Base-by-base conservation (phyloP, 2,329 filamentous ascomycete genomes). In the Aspergillus ustus region DNA sequence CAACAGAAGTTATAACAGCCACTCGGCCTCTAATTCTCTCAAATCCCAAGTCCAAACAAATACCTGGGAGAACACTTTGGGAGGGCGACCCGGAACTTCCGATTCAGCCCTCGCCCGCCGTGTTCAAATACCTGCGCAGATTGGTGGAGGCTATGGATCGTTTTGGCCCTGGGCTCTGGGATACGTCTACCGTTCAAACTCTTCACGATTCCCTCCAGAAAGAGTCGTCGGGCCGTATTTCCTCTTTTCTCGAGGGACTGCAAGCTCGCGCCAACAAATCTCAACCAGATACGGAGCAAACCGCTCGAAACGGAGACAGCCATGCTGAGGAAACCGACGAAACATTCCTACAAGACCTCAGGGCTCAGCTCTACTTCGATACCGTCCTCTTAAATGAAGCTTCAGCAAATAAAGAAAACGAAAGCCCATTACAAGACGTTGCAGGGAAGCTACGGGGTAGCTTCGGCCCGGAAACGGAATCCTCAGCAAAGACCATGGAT, bases 121-220 rank as follows among this genome's bases (percentile, higher is more conserved):
- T 87, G 0, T 96, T 96, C 72, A 85, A 84, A 62, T 88, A 96
- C 58, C 71, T 97, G 52, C 86, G 87, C 25, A 82, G 82, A 49
- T 72, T 96, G 29, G 85, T 86, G 4, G 78, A 80, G 51, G 81
- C 83, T 5, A 96, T 97, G 92, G 84, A 84, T 3, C 80, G 83
- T 13, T 80, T 85, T 3, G 93, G 93, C 0, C 81, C 85, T 50
- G 94, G 97, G 73, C 76, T 97, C 2, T 98, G 93, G 93, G 93
- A 89, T 57, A 83, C 86, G 2, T 81, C 82, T 2, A 90, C 91
- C 0, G 85, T 93, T 1, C 69, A 69, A 0, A 79, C 81, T 0
- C 70, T 96, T 65, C 95, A 92, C 76, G 72, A 70, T n/a, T 73
- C 81, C 50, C 71, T 92, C 6, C 74, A 80, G 6, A 75, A 77